Evolutionary conservation across 768 basidiomycete genomes (phyloP).

Genomic region (Serpula lacrymans): DNA sequence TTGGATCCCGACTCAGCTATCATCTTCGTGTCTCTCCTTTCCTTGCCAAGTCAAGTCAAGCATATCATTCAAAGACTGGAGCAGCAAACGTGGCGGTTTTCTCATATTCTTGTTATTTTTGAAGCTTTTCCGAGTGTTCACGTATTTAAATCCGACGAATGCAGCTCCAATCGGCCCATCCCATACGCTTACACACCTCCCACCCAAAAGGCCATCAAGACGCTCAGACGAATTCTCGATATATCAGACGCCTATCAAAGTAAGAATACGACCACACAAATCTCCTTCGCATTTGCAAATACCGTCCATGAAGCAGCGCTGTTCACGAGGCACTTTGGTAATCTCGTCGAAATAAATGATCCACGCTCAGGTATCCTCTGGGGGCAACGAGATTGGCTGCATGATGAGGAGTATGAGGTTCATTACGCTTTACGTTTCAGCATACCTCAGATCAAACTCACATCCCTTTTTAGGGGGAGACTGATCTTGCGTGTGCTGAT

Average conservation of each 20-base stretch:
- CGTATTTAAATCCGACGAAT: constrained; percentile 18
- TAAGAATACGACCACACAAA: constrained; percentile 39
- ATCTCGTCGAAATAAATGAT: constrained; percentile 42
- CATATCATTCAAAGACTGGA: constrained; percentile 42
- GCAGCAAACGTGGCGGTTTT: constrained; percentile 61
- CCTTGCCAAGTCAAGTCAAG: constrained; percentile 49
- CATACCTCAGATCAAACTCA: too few species aligned
- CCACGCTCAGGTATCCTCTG: too few species aligned
- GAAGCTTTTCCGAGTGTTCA: constrained; percentile 58
- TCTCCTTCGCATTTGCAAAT: constrained; percentile 63
- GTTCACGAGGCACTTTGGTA: constrained; percentile 54
- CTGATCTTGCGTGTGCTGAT: constrained; percentile 46
- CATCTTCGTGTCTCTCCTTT: constrained; percentile 42
- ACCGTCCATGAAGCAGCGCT: constrained; percentile 55
- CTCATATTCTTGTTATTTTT: constrained; percentile 54
- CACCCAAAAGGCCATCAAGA: constrained; percentile 66
- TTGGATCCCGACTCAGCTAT: constrained; percentile 61
- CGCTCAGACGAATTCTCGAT: constrained; percentile 57
- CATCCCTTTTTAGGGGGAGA: constrained; percentile 50
- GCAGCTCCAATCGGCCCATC: constrained; percentile 4
- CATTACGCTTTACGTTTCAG: constrained; percentile 6
- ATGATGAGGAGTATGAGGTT: constrained; percentile 52
- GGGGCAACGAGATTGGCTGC: constrained; percentile 64
- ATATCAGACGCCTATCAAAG: constrained; percentile 59
- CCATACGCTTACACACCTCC: constrained; percentile 60